Evolutionary conservation across 1,139 yeast genomes (phyloP), one percentile per base, ranked within the genome.

Genomic region (Geotrichum aggregatum): DNA sequence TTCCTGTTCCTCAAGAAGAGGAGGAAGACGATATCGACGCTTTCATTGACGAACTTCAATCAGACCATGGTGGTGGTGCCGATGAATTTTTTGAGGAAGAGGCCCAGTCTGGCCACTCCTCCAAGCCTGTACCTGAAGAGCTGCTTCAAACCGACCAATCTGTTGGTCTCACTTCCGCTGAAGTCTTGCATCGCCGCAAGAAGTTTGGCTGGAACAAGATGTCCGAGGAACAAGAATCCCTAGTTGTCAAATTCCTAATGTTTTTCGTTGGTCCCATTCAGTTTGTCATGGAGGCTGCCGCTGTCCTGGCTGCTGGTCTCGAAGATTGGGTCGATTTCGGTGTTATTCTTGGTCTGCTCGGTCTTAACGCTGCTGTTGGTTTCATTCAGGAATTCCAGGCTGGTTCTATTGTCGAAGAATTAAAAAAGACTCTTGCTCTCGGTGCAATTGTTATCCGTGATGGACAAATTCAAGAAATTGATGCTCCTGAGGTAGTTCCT

Each of bases 271-370:
- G 98, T 76, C 97, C 97, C 64, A 89, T 91, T 73, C 98, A 91
- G 78, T 91, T 91, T 83, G 97, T 91, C 71, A 91, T 91, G 98
- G 97, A 89, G 77, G 74, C 95, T 71, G 98, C 98, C 68, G 97
- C 97, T 66, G 80, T 89, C 60, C 80, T 91, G 73, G 97, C 98
- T 66, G 96, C 96, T 62, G 97, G 97, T 85, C 81, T 91, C 68
- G 94, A 88, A 76, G 97, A 89, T 77, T 91, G 97, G 97, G 96
- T 91, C 70, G 97, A 89, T 81, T 89, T 89, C 78, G 97, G 97
- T 82, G 97, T 91, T 72, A 89, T 91, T 70, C 83, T 88, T 74
- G 97, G 86, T 73, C 77, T 91, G 67, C 79, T 91, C 65, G 68
- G 84, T 72, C 82, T 91, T 72, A 91, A 91, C 76, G 97, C 97